Percentiles rank a stretch among this genome's conserved stretches.
These are phyloP conservation scores for Barnettozyma vustinii DNA, from an alignment of 805 yeast genomes.

Conservation along the genomic window DNA sequence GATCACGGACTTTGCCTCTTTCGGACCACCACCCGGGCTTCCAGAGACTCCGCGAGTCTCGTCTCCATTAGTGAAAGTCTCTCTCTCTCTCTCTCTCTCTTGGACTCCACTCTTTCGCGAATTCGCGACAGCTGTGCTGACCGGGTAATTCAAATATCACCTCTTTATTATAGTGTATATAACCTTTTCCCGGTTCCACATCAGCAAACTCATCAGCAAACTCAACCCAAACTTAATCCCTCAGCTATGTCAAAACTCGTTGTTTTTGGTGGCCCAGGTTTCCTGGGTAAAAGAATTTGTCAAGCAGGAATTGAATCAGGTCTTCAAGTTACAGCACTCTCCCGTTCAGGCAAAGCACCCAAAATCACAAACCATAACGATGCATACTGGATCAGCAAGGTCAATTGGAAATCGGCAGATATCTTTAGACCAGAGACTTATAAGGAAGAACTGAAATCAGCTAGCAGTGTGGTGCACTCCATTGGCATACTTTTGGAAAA, in stretches of 20 bases:
- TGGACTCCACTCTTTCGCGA: no score
- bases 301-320: constrained; percentile 61
- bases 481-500: constrained; percentile 74
- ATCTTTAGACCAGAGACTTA: constrained; percentile 63
- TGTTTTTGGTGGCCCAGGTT: constrained; percentile 88
- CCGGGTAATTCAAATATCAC: no score
- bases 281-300: constrained; percentile 63
- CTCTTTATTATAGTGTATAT: no score
- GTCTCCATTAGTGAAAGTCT: no score
- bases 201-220: no score
- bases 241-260: constrained; percentile 35
- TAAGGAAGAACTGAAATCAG: constrained; percentile 37
- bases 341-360: constrained; percentile 52
- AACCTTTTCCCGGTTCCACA: no score
- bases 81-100: no score
- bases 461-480: constrained; percentile 73
- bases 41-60: no score
- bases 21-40: no score
- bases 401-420: constrained; percentile 64
- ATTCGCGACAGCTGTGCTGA: no score
- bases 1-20: no score
- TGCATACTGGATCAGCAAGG: constrained; percentile 47
- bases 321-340: constrained; percentile 58
- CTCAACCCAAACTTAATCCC: background rate
- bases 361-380: constrained; percentile 26